These are phyloP conservation scores for Ilyonectria sp. DNA, from an alignment of 2,329 filamentous ascomycete species.

Conservation along the genomic window DNA sequence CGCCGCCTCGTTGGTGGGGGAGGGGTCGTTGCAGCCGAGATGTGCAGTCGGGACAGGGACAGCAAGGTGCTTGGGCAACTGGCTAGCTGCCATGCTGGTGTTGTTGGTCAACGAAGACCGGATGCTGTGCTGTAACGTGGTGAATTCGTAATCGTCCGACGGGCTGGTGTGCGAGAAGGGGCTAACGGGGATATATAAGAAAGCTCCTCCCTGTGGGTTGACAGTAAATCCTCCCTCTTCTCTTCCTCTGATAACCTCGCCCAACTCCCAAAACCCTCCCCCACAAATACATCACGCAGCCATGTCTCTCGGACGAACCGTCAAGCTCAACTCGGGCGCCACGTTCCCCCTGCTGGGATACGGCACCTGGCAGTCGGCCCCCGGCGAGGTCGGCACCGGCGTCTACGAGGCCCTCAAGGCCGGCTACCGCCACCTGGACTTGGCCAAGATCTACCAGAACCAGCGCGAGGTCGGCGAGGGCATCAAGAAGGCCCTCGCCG, in stretches of 20 bases:
- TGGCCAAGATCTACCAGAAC: conserved; percentile 74
- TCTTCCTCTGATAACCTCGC: neutral
- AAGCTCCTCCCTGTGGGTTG: neutral
- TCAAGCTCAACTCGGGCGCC: conserved; percentile 75
- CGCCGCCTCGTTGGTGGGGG: conserved; percentile 19
- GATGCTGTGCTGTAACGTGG: conserved; percentile 5
- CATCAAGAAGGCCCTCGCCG: conserved; percentile 62
- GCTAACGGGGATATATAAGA: conserved; percentile 5
- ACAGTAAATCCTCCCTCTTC: neutral
- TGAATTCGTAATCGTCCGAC: conserved; percentile 6
- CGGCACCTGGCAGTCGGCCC: conserved; percentile 79
- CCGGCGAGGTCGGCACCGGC: conserved; percentile 74
- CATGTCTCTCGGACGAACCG: conserved; percentile 70
- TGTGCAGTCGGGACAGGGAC: neutral
- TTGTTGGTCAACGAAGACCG: neutral
- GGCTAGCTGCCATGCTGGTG: neutral
- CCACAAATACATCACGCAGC: conserved; percentile 24
- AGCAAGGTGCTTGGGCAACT: conserved; percentile 34
- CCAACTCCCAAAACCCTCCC: neutral
- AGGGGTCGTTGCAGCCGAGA: neutral
- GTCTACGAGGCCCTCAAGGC: conserved; percentile 75
- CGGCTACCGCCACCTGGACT: conserved; percentile 75
- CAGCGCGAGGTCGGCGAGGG: conserved; percentile 72
- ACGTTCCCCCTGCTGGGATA: conserved; percentile 74
- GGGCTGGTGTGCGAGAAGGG: neutral